These are phyloP conservation scores for Pleurotus ostreatus DNA, from an alignment of 768 basidiomycete genomes.

Conservation along the genomic window DNA sequence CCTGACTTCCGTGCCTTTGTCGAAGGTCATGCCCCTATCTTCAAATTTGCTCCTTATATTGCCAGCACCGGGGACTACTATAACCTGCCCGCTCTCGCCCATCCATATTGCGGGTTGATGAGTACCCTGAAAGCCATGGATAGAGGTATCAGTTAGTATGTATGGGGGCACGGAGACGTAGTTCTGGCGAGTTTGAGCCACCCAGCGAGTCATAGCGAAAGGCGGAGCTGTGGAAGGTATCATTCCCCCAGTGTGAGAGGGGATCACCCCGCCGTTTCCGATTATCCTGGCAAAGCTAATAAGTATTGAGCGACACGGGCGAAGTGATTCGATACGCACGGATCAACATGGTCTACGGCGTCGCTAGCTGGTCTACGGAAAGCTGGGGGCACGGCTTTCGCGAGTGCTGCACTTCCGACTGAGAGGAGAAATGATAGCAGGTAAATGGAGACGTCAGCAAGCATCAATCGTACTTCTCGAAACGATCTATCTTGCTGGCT, in stretches of 20 bases:
- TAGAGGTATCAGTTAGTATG: slow-evolving; percentile 48
- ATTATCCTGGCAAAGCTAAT: slow-evolving; percentile 37
- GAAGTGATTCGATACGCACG: slow-evolving; percentile 17
- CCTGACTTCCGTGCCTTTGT: slow-evolving; percentile 35
- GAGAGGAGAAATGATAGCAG: neutral
- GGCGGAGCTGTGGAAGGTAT: slow-evolving; percentile 74
- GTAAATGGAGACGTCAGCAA: neutral
- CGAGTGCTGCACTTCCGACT: neutral
- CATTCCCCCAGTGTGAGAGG: slow-evolving; percentile 73
- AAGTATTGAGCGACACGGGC: neutral
- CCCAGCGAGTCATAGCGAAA: slow-evolving; percentile 86
- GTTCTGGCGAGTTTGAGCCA: slow-evolving; percentile 74
- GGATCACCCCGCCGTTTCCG: slow-evolving; percentile 68
- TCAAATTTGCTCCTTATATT: slow-evolving; percentile 41
- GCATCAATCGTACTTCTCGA: neutral
- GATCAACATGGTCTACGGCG: slow-evolving; percentile 25
- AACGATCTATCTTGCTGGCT: neutral
- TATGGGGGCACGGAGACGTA: slow-evolving; percentile 73
- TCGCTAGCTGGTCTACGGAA: slow-evolving; percentile 16
- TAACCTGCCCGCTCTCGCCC: slow-evolving; percentile 69
- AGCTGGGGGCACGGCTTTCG: neutral
- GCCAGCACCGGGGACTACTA: slow-evolving; percentile 54
- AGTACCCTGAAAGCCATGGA: slow-evolving; percentile 78
- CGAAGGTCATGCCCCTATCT: slow-evolving; percentile 44
- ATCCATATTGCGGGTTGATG: slow-evolving; percentile 90